Evolutionary conservation across 2,329 filamentous ascomycete genomes (phyloP), one percentile per base, ranked within the genome.

Genomic region (Trichoderma endophyticum): DNA sequence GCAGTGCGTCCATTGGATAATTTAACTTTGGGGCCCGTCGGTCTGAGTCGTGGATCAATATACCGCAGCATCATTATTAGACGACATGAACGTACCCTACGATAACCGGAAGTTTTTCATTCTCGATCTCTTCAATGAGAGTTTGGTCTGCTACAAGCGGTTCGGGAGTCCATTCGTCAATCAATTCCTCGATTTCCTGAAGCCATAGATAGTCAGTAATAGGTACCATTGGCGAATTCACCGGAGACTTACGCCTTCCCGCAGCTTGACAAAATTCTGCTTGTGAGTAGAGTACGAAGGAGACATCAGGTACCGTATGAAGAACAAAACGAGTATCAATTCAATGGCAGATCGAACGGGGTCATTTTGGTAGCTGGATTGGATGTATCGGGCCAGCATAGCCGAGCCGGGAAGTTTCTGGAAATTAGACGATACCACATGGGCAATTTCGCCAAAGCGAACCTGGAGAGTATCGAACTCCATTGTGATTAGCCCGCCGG

Each of bases 351-450:
- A 97, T 69, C 97, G 92, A 71, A 98, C 90, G 11, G 96, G 96
- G 78, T 99, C 96, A 80, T 99, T 92, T 84, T 99, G 96, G 85
- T 99, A 98, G 81, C 94, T 97, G 72, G 94, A 97, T 82, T 93
- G 93, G 80, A 99, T 94, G 83, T 99, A 99, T 74, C 96, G 93
- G 77, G 97, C 89, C 78, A 98, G 87, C 77, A 99, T 97, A 56
- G 95, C 93, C 34, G 95, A 98, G 67, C 96, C 96, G 34, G 96
- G 97, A 51, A 99, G 88, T 79, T 92, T 93, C 78, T 98, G 95
- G 80, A 99, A 97, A 72, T 91, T 87, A 72, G 89, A 84, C 68
- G 85, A 85, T 28, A 87, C 84, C 73, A 86, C 83, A 60, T 88
- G 82, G 75, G 86, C 86, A 72, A 84, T 80, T 72, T 86, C 83